Base-by-base conservation (phyloP, 75 land plant genomes). In the Pinus albicaulis region DNA sequence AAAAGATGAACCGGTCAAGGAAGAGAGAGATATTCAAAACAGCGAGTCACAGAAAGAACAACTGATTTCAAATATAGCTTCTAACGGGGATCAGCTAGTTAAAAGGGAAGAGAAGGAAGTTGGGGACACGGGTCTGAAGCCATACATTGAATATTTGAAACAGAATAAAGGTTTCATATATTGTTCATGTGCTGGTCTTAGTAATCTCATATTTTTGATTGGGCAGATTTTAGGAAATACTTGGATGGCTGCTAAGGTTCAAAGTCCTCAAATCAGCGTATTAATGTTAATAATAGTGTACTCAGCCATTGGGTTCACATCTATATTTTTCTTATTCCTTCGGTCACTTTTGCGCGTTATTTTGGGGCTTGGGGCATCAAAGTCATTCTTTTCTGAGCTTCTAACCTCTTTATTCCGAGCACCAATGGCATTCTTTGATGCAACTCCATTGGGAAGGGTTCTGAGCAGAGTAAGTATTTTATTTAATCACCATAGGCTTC, bases 401-500 rank as follows among this genome's bases (percentile, higher is more conserved):
- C 23, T 90, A 25, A 80, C 38, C 44, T 88, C 94, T 57, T 64
- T 96, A 15, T 88, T 96, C 74, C 81, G 87, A 15, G 99, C 99
- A 74, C 94, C 99, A 14, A 89, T 96, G 94, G 82, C 94, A 53
- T 96, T 96, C 76, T 96, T 81, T 77, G 99, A 96, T 78, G 82
- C 96, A 4, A 96, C 99, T 12, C 99, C 99, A 55, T 25, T 85
- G 11, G 96, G 99, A 62, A 88, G 99, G 72, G 87, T 96, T 56
- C 81, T 96, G 17, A 93, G 91, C 73, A 82, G 96, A 83, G 99
- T 96, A 86, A 74, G 85, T 56, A 44, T 25, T 56, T 20, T 19
- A 8, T 66, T 7, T 5, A 59, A 66, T 66, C 19, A 66, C 70
- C 19, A 6, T 75, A 13, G 34, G 19, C 8, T 55, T 28, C 14